These are phyloP conservation scores for Termitomyces sp. DNA, from an alignment of 1,284 basidiomycete genomes.

Conservation along the genomic window DNA sequence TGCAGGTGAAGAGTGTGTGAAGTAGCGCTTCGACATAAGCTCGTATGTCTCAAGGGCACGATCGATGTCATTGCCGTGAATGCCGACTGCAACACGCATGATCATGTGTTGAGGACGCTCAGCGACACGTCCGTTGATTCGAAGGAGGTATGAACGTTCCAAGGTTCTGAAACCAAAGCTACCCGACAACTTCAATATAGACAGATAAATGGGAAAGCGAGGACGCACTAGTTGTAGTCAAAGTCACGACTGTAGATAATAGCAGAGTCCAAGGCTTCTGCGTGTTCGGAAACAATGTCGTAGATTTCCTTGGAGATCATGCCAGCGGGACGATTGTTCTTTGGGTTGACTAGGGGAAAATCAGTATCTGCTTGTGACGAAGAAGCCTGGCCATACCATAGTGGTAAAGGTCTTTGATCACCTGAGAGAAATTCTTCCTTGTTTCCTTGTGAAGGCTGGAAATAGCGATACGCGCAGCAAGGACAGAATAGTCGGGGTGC, in stretches of 20 bases:
- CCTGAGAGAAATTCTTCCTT: slow-evolving; percentile 93
- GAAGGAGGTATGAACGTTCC: slow-evolving; percentile 95
- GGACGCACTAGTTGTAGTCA: slow-evolving; percentile 81
- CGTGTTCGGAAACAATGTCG: slow-evolving; percentile 79
- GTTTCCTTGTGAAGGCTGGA: slow-evolving; percentile 99
- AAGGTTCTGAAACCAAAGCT: slow-evolving; percentile 99
- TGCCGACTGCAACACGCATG: slow-evolving; percentile 98
- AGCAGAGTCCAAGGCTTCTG: slow-evolving; percentile 83
- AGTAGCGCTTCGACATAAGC: slow-evolving; percentile 95
- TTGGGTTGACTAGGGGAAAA: slow-evolving; percentile 82
- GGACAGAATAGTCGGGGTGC: slow-evolving; percentile 96
- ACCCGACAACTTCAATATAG: slow-evolving; percentile 7
- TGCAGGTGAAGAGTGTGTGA: slow-evolving; percentile 97
- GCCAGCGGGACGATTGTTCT: slow-evolving; percentile 81
- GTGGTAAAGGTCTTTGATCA: slow-evolving; percentile 86
- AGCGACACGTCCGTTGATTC: slow-evolving; percentile 91
- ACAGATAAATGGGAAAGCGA: not conserved
- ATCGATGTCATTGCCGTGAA: slow-evolving; percentile 90
- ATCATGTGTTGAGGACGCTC: slow-evolving; percentile 99
- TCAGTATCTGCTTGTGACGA: slow-evolving; percentile 1
- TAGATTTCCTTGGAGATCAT: slow-evolving; percentile 94
- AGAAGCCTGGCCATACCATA: slow-evolving; percentile 58
- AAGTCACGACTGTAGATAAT: slow-evolving; percentile 99
- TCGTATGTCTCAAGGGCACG: slow-evolving; percentile 90
- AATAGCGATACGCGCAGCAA: slow-evolving; percentile 97